Evolutionary conservation across 139 green algal genomes (phyloP).

Genomic region (Chlamydomonas eustigma): DNA sequence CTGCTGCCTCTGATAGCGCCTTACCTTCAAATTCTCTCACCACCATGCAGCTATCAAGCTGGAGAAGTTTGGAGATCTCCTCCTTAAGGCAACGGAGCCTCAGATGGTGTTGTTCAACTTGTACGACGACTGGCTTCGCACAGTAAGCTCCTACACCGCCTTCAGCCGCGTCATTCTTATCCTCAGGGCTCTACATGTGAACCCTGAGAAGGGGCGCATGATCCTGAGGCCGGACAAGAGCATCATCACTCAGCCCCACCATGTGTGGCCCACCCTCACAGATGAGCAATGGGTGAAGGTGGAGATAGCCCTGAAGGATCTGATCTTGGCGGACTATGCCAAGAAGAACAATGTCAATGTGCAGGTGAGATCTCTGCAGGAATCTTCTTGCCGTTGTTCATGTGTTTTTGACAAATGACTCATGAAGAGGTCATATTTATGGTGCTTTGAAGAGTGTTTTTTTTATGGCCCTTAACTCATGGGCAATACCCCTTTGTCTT

Average conservation of each 20-base stretch:
- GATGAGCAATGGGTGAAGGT: conserved; percentile 99
- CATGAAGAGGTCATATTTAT: too few relatives aligned
- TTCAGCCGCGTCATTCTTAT: conserved; percentile 98
- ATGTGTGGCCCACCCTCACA: conserved; percentile 96
- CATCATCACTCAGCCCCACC: conserved; percentile 94
- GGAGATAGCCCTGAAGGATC: conserved; percentile 93
- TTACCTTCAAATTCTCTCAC: neutral
- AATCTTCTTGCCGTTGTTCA: too few relatives aligned
- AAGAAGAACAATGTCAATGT: conserved; percentile 99
- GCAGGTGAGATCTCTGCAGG: too few relatives aligned
- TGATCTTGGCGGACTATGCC: conserved; percentile 98
- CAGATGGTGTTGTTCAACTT: conserved; percentile 99
- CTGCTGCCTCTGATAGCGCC: neutral
- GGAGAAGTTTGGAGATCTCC: conserved; percentile 98
- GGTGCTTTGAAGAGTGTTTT: too few relatives aligned
- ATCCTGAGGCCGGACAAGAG: conserved; percentile 92
- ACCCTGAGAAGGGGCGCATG: conserved; percentile 98
- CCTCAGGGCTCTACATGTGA: conserved; percentile 95
- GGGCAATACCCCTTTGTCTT: too few relatives aligned
- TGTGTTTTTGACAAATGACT: too few relatives aligned
- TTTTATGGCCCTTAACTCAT: too few relatives aligned
- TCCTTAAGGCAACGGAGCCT: conserved; percentile 85
- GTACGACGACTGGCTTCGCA: conserved; percentile 98
- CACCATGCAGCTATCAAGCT: conserved; percentile 85
- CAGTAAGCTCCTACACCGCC: conserved; percentile 96